A percentile compares a stretch with the other conserved stretches of the same genome.
These are phyloP conservation scores for Dipteronia dyeriana DNA, from an alignment of 345 rosid genomes.

Conservation along the genomic window DNA sequence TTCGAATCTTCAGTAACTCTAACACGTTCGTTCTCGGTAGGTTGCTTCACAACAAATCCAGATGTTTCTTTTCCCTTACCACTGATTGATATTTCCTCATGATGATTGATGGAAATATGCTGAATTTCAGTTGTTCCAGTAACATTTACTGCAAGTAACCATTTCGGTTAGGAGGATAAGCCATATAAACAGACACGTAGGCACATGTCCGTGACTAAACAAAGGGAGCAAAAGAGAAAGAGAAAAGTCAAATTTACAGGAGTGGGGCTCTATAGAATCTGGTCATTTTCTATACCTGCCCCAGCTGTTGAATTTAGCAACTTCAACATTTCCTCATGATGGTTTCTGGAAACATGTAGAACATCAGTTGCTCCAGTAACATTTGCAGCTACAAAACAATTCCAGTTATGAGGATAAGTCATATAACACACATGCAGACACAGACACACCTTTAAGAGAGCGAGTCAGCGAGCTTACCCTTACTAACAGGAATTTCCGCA, in stretches of 20 bases:
- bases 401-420: slow-evolving; percentile 15
- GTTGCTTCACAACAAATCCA: slow-evolving; percentile 37
- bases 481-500: slow-evolving; percentile 25
- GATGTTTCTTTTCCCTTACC: slow-evolving; percentile 30
- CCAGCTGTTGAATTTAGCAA: slow-evolving; percentile 19
- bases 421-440: not conserved
- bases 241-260: slow-evolving; percentile 18
- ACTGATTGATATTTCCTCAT: slow-evolving; percentile 34
- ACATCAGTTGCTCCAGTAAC: slow-evolving; percentile 24
- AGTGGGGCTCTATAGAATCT: slow-evolving; percentile 22
- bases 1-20: slow-evolving; percentile 37
- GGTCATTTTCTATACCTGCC: slow-evolving; percentile 16
- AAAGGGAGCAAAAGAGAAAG: not conserved
- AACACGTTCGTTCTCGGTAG: slow-evolving; percentile 32
- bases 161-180: slow-evolving; percentile 17
- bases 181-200: slow-evolving; percentile 12
- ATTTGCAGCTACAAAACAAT: slow-evolving; percentile 36
- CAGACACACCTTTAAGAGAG: not conserved
- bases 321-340: slow-evolving; percentile 35
- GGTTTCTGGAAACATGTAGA: slow-evolving; percentile 28
- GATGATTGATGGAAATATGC: slow-evolving; percentile 30
- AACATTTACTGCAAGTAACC: slow-evolving; percentile 37
- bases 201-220: not conserved
- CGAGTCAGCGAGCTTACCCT: slow-evolving; percentile 27
- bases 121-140: slow-evolving; percentile 18